phyloP scores from a whole-genome alignment of 75 land plant genomes.

The Larix kaempferi region DNA sequence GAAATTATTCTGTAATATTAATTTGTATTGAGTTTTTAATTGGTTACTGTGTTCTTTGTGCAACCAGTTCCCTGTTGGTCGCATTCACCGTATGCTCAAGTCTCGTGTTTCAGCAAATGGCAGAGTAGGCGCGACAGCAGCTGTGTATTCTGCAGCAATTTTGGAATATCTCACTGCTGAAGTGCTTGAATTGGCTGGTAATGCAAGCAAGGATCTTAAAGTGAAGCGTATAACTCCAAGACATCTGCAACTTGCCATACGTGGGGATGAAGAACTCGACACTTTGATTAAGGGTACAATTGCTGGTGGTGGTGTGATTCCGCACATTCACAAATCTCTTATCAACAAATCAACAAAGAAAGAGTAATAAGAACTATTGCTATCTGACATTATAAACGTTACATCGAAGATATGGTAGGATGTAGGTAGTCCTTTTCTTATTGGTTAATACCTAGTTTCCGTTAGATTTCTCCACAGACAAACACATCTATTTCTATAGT shows the following conservation, averaged over 20 bases:
- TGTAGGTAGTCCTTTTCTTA: too few species aligned
- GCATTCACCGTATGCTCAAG: constrained; percentile 43
- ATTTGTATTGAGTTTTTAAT: not conserved
- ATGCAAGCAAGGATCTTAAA: constrained; percentile 54
- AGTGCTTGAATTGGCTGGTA: constrained; percentile 65
- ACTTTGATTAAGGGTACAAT: constrained; percentile 53
- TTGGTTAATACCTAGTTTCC: too few species aligned
- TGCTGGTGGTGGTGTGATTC: constrained; percentile 62
- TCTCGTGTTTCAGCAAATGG: constrained; percentile 40
- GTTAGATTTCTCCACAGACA: too few species aligned
- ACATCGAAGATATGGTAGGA: too few species aligned
- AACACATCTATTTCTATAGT: too few species aligned
- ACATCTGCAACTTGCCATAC: constrained; percentile 60
- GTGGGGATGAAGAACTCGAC: constrained; percentile 69
- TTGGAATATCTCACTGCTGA: constrained; percentile 64
- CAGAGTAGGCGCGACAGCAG: constrained; percentile 64
- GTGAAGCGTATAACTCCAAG: constrained; percentile 57
- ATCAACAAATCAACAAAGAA: constrained; percentile 44
- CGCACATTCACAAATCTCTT: constrained; percentile 68
- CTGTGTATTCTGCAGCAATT: constrained; percentile 60
- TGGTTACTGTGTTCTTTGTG: not conserved
- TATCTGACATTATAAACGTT: too few species aligned
- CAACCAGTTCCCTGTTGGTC: constrained; percentile 42
- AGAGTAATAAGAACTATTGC: too few species aligned
- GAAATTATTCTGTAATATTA: too few species aligned